phyloP scores from a whole-genome alignment of 2,329 filamentous ascomycete species.

The Fusarium oligoseptatum region DNA sequence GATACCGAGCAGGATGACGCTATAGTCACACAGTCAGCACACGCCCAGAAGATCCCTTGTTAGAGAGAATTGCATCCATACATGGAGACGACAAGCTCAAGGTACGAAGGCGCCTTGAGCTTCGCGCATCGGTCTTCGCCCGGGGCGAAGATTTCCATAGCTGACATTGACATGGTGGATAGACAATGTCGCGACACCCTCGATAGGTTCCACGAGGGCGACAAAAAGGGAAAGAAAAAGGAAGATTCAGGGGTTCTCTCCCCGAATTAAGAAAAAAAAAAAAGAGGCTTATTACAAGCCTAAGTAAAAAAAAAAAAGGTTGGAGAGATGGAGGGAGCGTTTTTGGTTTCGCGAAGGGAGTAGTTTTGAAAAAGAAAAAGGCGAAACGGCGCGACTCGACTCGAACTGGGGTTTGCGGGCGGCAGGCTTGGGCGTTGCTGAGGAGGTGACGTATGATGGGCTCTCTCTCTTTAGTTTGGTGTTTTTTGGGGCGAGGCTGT shows the following conservation, averaged over 20 bases:
- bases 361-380: not conserved
- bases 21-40: constrained; percentile 45
- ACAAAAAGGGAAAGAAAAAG: not conserved
- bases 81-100: constrained; percentile 70
- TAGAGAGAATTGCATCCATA: constrained; percentile 47
- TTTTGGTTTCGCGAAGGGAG: not conserved
- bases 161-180: constrained; percentile 15
- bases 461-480: constrained; percentile 29
- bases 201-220: not conserved
- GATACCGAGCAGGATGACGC: constrained; percentile 86
- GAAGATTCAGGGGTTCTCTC: constrained; percentile 33
- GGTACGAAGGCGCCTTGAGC: constrained; percentile 65
- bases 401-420: not conserved
- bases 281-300: not conserved
- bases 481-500: constrained; percentile 38
- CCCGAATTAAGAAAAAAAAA: not conserved
- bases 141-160: constrained; percentile 47
- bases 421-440: constrained; percentile 30
- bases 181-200: not conserved
- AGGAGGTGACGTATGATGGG: constrained; percentile 43
- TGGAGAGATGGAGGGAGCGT: constrained; percentile 16
- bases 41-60: not conserved
- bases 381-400: constrained; percentile 26
- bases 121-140: constrained; percentile 58
- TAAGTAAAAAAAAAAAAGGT: constrained; percentile 13